These are phyloP conservation scores for Arachis stenosperma DNA, from an alignment of 306 rosid species.

Conservation along the genomic window DNA sequence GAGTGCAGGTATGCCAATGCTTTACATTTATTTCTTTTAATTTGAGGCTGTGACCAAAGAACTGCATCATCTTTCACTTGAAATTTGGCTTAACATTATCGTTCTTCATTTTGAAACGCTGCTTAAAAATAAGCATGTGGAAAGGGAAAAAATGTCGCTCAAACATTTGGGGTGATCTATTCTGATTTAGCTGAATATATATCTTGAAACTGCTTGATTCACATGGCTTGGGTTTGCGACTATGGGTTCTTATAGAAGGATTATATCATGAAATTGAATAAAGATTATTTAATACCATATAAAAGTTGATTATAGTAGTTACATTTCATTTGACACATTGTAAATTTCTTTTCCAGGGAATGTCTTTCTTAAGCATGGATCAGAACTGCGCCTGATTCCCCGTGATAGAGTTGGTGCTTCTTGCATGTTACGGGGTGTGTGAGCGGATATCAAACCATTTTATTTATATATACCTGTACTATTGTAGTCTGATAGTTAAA, in stretches of 20 bases:
- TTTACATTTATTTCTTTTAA: neutral
- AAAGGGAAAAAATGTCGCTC: neutral
- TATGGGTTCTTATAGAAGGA: neutral
- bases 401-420: conserved; percentile 48
- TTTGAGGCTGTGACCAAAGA: neutral
- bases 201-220: conserved; percentile 2
- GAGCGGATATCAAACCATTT: conserved; percentile 24
- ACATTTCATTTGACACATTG: conserved; percentile 30
- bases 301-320: conserved; percentile 6
- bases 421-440: conserved; percentile 13
- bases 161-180: conserved; percentile 1
- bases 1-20: conserved; percentile 68
- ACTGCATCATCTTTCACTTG: neutral
- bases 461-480: neutral
- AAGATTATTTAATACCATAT: neutral
- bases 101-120: neutral
- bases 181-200: conserved; percentile 10
- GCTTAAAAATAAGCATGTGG: neutral
- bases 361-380: conserved; percentile 52
- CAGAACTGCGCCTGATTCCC: conserved; percentile 50
- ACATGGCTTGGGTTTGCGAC: neutral
- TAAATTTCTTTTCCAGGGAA: conserved; percentile 40
- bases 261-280: neutral
- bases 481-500: conserved; percentile 27
- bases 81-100: neutral